Conservation (phyloP, 2,329 filamentous ascomycete species). For the Claviceps monticola region DNA sequence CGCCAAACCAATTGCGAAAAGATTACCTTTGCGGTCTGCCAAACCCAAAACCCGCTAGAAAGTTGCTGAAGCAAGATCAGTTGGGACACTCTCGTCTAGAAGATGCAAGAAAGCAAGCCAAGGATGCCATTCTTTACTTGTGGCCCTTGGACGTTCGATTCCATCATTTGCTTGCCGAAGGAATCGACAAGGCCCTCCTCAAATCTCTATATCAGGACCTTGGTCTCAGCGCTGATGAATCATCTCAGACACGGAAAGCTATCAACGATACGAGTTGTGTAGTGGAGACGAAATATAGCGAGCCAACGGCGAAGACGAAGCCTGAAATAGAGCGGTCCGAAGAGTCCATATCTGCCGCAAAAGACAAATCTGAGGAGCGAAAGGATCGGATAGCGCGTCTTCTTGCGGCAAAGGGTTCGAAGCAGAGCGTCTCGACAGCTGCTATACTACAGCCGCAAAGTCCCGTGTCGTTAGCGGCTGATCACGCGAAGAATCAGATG, state of each 20-base stretch:
- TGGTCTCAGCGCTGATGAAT: conserved; percentile 34
- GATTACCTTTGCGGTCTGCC: not conserved
- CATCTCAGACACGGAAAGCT: not conserved
- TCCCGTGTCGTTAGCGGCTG: conserved; percentile 3
- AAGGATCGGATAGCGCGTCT: conserved; percentile 67
- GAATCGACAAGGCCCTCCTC: conserved; percentile 51
- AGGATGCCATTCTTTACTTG: conserved; percentile 52
- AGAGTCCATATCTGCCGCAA: not conserved
- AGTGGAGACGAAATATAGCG: not conserved
- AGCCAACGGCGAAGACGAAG: not conserved
- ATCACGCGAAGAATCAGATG: not conserved
- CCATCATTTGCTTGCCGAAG: conserved; percentile 58
- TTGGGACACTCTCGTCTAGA: conserved; percentile 8
- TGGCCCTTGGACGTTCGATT: conserved; percentile 57
- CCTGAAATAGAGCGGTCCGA: not conserved
- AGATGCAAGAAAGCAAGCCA: conserved; percentile 43
- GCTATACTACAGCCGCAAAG: conserved; percentile 3
- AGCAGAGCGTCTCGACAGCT: conserved; percentile 17
- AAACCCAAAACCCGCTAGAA: not conserved
- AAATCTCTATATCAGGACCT: conserved; percentile 54
- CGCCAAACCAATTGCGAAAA: not conserved
- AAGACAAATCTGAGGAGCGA: conserved; percentile 43
- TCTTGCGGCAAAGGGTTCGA: conserved; percentile 57
- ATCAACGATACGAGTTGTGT: not conserved
- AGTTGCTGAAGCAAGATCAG: not conserved